Conservation (phyloP, 352 stramenopile genomes). For the Globisporangium orthogonon region DNA sequence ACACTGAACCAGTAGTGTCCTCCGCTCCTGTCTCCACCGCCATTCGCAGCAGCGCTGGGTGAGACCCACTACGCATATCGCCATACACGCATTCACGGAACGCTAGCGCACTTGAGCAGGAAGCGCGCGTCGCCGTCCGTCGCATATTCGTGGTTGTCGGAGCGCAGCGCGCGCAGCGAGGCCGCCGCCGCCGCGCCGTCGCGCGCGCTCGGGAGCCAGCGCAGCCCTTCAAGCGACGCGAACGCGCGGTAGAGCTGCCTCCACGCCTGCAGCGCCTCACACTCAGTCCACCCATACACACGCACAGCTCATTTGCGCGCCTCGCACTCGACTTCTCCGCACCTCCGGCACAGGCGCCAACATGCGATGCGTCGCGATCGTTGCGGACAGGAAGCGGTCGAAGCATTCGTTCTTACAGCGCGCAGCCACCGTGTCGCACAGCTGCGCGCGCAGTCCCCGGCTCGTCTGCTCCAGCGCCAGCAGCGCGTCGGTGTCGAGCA, state of each 20-base stretch:
- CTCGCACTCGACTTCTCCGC: too few relatives aligned
- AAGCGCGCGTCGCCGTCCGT: conserved; percentile 28
- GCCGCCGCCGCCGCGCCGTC: conserved; percentile 46
- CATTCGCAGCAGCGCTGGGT: neutral
- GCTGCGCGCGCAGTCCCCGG: conserved; percentile 5
- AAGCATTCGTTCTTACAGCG: conserved; percentile 70
- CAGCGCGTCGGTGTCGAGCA: conserved; percentile 33
- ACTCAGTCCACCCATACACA: neutral
- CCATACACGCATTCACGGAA: neutral
- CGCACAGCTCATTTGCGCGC: too few relatives aligned
- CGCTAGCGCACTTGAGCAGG: conserved; percentile 29
- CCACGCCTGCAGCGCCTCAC: conserved; percentile 31
- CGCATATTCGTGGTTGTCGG: conserved; percentile 67
- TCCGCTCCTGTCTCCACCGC: conserved; percentile 28
- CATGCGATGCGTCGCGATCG: conserved; percentile 61
- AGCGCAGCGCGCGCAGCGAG: conserved; percentile 49
- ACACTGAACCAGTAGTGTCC: conserved; percentile 79
- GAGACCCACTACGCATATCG: neutral
- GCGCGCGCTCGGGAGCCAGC: conserved; percentile 31
- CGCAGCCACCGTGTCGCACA: conserved; percentile 15
- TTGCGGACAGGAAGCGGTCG: conserved; percentile 44
- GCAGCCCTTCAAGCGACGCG: conserved; percentile 24
- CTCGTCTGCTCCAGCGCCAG: conserved; percentile 30
- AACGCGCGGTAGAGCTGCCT: conserved; percentile 50
- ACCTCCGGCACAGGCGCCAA: conserved; percentile 41